phyloP scores from a whole-genome alignment of 2,329 filamentous ascomycete genomes.

The Stagonosporopsis cucurbitacearum region DNA sequence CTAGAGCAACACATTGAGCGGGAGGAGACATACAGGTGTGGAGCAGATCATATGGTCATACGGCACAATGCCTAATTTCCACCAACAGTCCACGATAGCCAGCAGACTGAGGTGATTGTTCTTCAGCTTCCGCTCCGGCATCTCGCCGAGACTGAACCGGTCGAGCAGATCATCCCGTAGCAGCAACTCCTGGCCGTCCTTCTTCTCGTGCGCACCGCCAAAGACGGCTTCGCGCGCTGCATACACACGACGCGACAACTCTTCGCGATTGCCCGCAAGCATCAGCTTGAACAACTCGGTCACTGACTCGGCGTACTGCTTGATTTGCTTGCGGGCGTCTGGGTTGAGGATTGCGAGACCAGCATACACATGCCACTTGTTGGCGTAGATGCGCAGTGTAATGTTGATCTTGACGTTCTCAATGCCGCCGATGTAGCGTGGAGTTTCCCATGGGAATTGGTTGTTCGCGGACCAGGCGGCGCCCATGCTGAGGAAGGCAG shows the following conservation, averaged over 20 bases:
- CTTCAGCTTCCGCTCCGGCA: conserved; percentile 70
- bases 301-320: conserved; percentile 89
- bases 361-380: conserved; percentile 99
- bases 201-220: conserved; percentile 58
- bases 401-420: conserved; percentile 99
- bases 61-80: conserved; percentile 86
- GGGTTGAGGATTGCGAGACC: conserved; percentile 97
- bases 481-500: conserved; percentile 94
- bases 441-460: conserved; percentile 96
- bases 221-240: conserved; percentile 79
- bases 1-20: background rate
- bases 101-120: conserved; percentile 95
- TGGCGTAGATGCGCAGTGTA: conserved; percentile 93
- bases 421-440: conserved; percentile 95
- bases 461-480: conserved; percentile 95
- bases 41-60: conserved; percentile 99
- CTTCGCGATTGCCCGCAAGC: conserved; percentile 80
- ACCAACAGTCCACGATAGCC: conserved; percentile 99
- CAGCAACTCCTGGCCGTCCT: conserved; percentile 65
- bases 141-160: conserved; percentile 81
- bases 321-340: conserved; percentile 87
- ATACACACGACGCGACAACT: conserved; percentile 77
- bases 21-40: conserved; percentile 70
- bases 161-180: conserved; percentile 83
- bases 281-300: conserved; percentile 97